A percentile compares a stretch with the other conserved stretches of the same genome.
Evolutionary conservation across 2,329 filamentous ascomycete genomes (phyloP).

Genomic region (Cercospora brassicicola): DNA sequence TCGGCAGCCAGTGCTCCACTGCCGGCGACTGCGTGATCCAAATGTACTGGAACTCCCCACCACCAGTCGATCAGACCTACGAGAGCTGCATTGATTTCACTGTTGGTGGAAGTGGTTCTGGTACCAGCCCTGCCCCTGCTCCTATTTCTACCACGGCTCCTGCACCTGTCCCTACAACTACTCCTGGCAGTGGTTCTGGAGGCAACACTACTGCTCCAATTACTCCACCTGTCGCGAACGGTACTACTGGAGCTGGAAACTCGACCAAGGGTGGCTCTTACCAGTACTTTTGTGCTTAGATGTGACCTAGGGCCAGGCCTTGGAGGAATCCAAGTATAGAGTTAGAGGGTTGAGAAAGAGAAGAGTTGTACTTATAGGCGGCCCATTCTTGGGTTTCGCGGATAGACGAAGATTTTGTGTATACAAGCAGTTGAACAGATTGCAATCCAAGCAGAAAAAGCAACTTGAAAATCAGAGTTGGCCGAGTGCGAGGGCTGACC

Average conservation of each 20-base stretch:
- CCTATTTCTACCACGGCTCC: neutral
- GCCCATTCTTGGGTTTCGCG: neutral
- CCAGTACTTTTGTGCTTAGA: neutral
- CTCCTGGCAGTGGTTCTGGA: neutral
- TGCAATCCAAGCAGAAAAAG: neutral
- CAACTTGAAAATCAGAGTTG: neutral
- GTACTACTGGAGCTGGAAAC: neutral
- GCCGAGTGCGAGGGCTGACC: neutral
- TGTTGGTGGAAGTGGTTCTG: conserved; percentile 30
- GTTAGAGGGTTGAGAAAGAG: neutral
- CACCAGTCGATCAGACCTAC: conserved; percentile 61
- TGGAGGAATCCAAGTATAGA: neutral
- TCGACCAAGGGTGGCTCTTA: neutral
- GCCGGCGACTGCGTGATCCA: conserved; percentile 59
- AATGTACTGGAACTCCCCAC: conserved; percentile 60
- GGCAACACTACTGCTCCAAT: neutral
- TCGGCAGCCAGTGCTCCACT: conserved; percentile 49
- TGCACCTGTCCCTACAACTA: neutral
- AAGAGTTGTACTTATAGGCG: neutral
- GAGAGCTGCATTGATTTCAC: conserved; percentile 63
- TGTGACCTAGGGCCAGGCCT: neutral
- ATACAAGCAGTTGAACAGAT: neutral
- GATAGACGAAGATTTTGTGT: neutral
- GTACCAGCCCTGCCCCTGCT: neutral
- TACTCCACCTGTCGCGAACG: neutral